A percentile compares a stretch with the other conserved stretches of the same genome.
Evolutionary conservation across 441 rosid species (phyloP).

Genomic region (Populus trichocarpa): DNA sequence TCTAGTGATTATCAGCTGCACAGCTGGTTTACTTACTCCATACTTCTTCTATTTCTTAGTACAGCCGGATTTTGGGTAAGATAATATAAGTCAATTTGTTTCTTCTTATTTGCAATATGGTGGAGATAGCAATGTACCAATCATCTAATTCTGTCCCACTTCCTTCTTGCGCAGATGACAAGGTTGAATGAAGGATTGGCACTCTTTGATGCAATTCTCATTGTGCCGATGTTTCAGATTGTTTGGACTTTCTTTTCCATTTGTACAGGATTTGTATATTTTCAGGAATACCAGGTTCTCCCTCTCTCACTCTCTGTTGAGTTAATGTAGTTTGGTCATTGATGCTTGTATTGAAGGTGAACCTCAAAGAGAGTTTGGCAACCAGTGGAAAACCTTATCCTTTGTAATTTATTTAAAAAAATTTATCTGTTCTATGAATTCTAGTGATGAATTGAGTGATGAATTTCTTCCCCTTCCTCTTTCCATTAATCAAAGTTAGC

Average conservation of each 20-base stretch:
- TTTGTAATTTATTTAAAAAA: not conserved
- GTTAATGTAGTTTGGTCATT: not conserved
- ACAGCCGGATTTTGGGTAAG: constrained; percentile 99
- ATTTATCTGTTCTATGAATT: not conserved
- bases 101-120: not conserved
- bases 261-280: constrained; percentile 95
- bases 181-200: constrained; percentile 93
- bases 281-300: constrained; percentile 95
- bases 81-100: not conserved
- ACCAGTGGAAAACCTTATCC: not conserved
- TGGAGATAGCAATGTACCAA: not conserved
- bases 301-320: constrained; percentile 4
- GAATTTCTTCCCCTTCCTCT: not conserved
- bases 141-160: constrained; percentile 6
- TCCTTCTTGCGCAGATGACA: constrained; percentile 65
- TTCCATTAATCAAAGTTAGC: not conserved
- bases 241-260: constrained; percentile 99
- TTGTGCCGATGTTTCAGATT: constrained; percentile 99
- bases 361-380: not conserved
- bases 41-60: constrained; percentile 90
- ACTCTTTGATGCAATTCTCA: constrained; percentile 91
- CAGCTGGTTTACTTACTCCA: constrained; percentile 96
- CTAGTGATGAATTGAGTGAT: not conserved
- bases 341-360: not conserved
- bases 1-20: constrained; percentile 79